Evolutionary conservation across 2,329 filamentous ascomycete genomes (phyloP).

Genomic region (Diaporthe ampelina): DNA sequence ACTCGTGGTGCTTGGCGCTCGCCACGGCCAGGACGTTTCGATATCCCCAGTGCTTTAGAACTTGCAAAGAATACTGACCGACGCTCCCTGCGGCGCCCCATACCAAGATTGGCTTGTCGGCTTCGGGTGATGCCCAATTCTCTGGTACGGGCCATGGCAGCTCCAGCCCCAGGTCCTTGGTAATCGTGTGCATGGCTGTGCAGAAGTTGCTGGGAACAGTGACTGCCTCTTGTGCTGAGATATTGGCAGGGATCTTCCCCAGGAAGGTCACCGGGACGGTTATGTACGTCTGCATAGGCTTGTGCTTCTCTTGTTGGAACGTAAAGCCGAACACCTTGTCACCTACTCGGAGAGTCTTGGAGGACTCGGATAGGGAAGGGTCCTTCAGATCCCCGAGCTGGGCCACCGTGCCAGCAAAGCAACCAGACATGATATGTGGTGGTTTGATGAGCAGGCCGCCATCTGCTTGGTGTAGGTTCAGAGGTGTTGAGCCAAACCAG

Average conservation of each 20-base stretch:
- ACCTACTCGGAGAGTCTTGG: slow-evolving; percentile 61
- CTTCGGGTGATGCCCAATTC: slow-evolving; percentile 52
- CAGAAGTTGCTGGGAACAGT: slow-evolving; percentile 71
- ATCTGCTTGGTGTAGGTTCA: slow-evolving; percentile 74
- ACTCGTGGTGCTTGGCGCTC: slow-evolving; percentile 60
- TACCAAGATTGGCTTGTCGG: slow-evolving; percentile 59
- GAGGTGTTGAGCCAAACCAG: slow-evolving; percentile 72
- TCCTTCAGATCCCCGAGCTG: slow-evolving; percentile 57
- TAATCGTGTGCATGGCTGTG: slow-evolving; percentile 69
- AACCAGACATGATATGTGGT: slow-evolving; percentile 65
- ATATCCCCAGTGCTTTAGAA: slow-evolving; percentile 67
- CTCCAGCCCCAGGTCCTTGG: slow-evolving; percentile 63
- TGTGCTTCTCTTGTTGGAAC: slow-evolving; percentile 61
- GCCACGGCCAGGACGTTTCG: slow-evolving; percentile 63
- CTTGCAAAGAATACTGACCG: slow-evolving; percentile 63
- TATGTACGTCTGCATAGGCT: slow-evolving; percentile 68
- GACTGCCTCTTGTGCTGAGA: slow-evolving; percentile 61
- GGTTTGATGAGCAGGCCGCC: slow-evolving; percentile 67
- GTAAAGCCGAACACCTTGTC: slow-evolving; percentile 71
- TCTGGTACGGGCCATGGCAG: slow-evolving; percentile 70
- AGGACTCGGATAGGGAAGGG: slow-evolving; percentile 19
- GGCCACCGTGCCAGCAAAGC: slow-evolving; percentile 66
- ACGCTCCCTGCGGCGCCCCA: slow-evolving; percentile 69
- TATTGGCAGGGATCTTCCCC: slow-evolving; percentile 58
- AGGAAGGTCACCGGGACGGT: slow-evolving; percentile 65